Percentiles rank a stretch among this genome's conserved stretches.
Evolutionary conservation across 148 eudicot species (phyloP).

Genomic region (Fagopyrum tataricum): DNA sequence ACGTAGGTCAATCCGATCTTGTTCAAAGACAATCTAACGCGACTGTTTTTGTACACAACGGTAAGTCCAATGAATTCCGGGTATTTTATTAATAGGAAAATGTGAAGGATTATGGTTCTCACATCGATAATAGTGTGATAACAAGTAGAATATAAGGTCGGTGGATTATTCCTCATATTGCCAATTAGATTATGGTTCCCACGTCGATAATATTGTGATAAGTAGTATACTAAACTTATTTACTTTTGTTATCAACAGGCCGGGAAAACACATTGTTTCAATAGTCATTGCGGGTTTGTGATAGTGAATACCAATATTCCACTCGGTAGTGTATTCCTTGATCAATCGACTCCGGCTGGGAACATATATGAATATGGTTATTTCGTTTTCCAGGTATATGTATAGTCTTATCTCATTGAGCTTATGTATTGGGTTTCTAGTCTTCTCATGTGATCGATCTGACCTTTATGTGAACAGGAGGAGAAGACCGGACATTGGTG

Average conservation of each 20-base stretch:
- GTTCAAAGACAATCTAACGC: background rate
- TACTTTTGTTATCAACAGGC: background rate
- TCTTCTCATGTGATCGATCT: too few relatives aligned
- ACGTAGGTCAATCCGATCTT: background rate
- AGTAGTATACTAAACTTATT: background rate
- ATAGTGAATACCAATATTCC: background rate
- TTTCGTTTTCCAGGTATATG: background rate
- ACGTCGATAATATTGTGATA: too few relatives aligned
- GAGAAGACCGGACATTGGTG: background rate
- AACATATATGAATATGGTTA: background rate
- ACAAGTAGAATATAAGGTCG: too few relatives aligned
- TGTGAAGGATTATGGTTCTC: too few relatives aligned
- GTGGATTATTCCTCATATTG: too few relatives aligned
- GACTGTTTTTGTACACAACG: background rate
- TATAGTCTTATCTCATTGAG: background rate
- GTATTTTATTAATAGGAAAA: too few relatives aligned
- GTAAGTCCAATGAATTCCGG: background rate
- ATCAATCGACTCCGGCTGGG: background rate
- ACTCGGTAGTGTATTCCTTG: background rate
- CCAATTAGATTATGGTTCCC: too few relatives aligned
- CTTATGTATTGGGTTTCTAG: too few relatives aligned
- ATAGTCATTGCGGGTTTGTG: constrained; percentile 1
- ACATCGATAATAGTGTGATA: too few relatives aligned
- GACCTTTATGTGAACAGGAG: background rate
- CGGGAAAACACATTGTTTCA: background rate